A percentile compares a stretch with the other conserved stretches of the same genome.
Conservation (phyloP, 2,329 filamentous ascomycete species). For the Raffaelea ambrosiae region DNA sequence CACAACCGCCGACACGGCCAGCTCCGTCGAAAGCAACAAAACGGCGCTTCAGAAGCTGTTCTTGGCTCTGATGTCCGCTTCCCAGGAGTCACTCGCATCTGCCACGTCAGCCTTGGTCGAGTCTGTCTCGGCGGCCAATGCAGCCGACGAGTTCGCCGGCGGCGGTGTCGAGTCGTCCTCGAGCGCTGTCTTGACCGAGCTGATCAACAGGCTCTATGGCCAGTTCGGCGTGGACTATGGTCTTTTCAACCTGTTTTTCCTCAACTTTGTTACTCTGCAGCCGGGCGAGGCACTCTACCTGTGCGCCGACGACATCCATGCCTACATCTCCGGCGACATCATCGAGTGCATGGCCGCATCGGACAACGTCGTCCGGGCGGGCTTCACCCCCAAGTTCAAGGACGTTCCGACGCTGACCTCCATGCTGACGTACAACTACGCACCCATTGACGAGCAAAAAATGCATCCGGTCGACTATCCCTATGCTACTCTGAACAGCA, state of each 20-base stretch:
- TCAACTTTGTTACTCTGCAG: slow-evolving; percentile 84
- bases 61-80: slow-evolving; percentile 70
- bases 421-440: slow-evolving; percentile 93
- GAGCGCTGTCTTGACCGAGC: slow-evolving; percentile 63
- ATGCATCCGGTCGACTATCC: slow-evolving; percentile 81
- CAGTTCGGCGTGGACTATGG: slow-evolving; percentile 89
- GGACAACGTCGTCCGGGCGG: slow-evolving; percentile 97
- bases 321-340: slow-evolving; percentile 87
- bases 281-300: slow-evolving; percentile 94
- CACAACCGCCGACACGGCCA: slow-evolving; percentile 32
- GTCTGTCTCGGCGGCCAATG: slow-evolving; percentile 49
- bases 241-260: slow-evolving; percentile 91
- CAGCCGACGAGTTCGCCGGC: slow-evolving; percentile 65
- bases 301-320: slow-evolving; percentile 94
- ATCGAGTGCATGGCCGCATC: slow-evolving; percentile 98
- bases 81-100: slow-evolving; percentile 52
- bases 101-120: slow-evolving; percentile 62
- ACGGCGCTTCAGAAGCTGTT: slow-evolving; percentile 69
- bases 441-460: slow-evolving; percentile 91
- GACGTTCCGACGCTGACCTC: slow-evolving; percentile 81
- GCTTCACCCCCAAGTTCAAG: slow-evolving; percentile 98
- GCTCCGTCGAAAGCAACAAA: slow-evolving; percentile 54
- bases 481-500: slow-evolving; percentile 73
- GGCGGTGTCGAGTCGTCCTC: slow-evolving; percentile 59
- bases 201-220: slow-evolving; percentile 68